Base-by-base conservation (phyloP, 345 rosid species). In the Erucastrum elatum region DNA sequence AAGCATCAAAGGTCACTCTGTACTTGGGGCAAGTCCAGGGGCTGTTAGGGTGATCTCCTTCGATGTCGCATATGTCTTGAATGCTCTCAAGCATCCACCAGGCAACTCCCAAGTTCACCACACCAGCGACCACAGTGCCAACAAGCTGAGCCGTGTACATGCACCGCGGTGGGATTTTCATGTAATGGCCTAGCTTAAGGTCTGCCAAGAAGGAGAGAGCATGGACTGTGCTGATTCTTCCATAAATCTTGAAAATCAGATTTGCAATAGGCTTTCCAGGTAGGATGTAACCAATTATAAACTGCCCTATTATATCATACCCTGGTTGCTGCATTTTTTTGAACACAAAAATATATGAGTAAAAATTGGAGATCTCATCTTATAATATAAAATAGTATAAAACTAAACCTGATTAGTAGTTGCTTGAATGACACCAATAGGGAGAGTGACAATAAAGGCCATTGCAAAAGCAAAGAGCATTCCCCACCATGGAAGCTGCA, bases 1-100 rank as follows among this genome's bases (percentile, higher is more conserved):
- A 96, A 16, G 96, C 91, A 74, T 96, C 99, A 2, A 96, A 96
- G 2, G 99, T 96, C 76, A 96, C 99, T 53, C 92, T 82, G 84
- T 96, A 96, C 79, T 96, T 96, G 13, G 99, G 99, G 72, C 99
- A 96, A 10, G 98, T 96, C 99, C 99, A 96, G 0, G 94, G 96
- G 86, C 98, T 96, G n/a, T 90, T 92, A 0, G 97, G 94, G 72
- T 89, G 89, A 1, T 34, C 78, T 30, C 85, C 82, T 26, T 87
- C 94, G 0, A 90, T 80, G 60, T 96, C 98, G 3, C 99, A 96
- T 39, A 96, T 90, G 85, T 96, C 83, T 21, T 89, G 86, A n/a
- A 96, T 82, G 85, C 79, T 85, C 65, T 91, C 99, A 70, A 96
- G 75, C 99, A 96, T 96, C 99, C 99, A 96, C 99, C 99, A 96